A percentile compares a stretch with the other conserved stretches of the same genome.
These are phyloP conservation scores for Aspergillus ibericus DNA, from an alignment of 2,329 filamentous ascomycete genomes.

Conservation along the genomic window DNA sequence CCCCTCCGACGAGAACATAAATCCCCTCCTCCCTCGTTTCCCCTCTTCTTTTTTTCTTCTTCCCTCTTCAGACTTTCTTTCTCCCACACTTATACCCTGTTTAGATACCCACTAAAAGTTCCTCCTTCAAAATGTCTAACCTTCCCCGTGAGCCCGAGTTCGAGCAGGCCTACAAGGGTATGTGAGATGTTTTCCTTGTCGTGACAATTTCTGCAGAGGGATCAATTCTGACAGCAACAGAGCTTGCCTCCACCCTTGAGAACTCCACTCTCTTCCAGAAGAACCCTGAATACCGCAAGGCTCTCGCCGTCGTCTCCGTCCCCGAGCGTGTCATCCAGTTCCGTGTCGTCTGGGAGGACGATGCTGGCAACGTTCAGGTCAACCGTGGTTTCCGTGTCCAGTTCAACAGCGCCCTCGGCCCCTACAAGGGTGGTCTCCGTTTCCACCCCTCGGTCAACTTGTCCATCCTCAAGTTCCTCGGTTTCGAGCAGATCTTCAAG, in stretches of 20 bases:
- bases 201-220: not conserved
- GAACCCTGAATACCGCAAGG: conserved; percentile 91
- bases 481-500: conserved; percentile 99
- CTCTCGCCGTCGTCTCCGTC: conserved; percentile 81
- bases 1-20: conserved; percentile 21
- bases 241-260: conserved; percentile 93
- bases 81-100: conserved; percentile 11
- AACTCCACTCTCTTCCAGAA: conserved; percentile 89
- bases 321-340: conserved; percentile 97
- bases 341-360: conserved; percentile 95
- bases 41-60: conserved; percentile 9
- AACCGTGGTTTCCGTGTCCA: conserved; percentile 96
- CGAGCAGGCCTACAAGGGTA: conserved; percentile 96
- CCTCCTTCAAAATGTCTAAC: conserved; percentile 67
- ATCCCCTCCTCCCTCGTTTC: conserved; percentile 13
- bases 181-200: conserved; percentile 32
- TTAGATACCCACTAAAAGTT: conserved; percentile 6
- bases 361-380: conserved; percentile 80
- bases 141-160: conserved; percentile 91
- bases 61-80: conserved; percentile 17
- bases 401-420: conserved; percentile 96
- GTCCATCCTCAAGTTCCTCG: conserved; percentile 86
- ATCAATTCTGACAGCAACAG: conserved; percentile 47
- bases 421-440: conserved; percentile 95
- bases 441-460: conserved; percentile 76